Conservation (phyloP, 805 yeast species). For the Ogataea henricii region DNA sequence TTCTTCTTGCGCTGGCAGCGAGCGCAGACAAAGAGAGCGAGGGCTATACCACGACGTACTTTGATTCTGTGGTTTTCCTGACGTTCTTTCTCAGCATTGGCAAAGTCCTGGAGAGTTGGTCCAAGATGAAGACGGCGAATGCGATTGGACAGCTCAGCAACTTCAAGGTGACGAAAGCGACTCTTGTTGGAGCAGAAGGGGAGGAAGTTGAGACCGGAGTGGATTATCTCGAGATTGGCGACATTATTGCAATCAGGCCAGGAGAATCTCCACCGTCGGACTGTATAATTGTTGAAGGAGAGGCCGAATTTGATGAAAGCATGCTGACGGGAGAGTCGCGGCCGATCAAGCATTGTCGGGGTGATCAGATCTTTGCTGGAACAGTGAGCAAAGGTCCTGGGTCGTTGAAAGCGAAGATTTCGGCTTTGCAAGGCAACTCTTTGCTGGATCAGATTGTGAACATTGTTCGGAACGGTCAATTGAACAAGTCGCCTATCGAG, state of each 20-base stretch:
- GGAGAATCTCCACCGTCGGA: constrained; percentile 67
- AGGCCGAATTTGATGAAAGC: constrained; percentile 57
- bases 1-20: constrained; percentile 51
- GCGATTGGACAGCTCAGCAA: constrained; percentile 57
- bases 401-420: constrained; percentile 54
- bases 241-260: constrained; percentile 46
- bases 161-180: constrained; percentile 53
- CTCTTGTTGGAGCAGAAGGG: constrained; percentile 37
- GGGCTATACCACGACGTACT: constrained; percentile 65
- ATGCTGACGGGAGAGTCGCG: constrained; percentile 63
- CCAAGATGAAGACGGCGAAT: constrained; percentile 67
- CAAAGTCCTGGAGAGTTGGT: constrained; percentile 62
- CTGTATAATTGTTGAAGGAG: constrained; percentile 50
- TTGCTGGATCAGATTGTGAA: constrained; percentile 68
- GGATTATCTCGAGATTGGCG: constrained; percentile 53
- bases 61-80: constrained; percentile 77
- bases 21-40: constrained; percentile 24
- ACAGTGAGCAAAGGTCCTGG: constrained; percentile 64
- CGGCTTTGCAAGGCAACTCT: constrained; percentile 63
- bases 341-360: constrained; percentile 57
- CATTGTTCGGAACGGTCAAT: constrained; percentile 72
- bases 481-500: constrained; percentile 73
- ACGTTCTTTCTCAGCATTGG: constrained; percentile 74
- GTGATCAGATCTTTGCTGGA: constrained; percentile 74
- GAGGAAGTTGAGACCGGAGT: constrained; percentile 35